A percentile compares a stretch with the other conserved stretches of the same genome.
Evolutionary conservation across 2,329 filamentous ascomycete species (phyloP).

Genomic region (Pseudogymnoascus sp.): DNA sequence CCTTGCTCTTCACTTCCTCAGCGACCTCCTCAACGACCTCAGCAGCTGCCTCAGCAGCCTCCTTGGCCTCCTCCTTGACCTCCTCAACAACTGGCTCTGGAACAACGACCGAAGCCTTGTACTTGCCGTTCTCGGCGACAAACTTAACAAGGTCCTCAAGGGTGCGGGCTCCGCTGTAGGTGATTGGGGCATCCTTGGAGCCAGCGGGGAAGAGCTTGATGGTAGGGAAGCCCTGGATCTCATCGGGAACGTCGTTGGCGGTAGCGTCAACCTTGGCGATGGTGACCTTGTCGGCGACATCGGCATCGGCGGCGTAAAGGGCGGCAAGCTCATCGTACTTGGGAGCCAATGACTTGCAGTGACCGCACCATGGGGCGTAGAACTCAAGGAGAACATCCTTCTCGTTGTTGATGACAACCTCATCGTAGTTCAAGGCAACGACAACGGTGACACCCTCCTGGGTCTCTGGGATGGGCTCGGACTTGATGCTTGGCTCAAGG

Average conservation of each 20-base stretch:
- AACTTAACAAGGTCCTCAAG: conserved; percentile 88
- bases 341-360: conserved; percentile 97
- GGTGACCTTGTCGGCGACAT: conserved; percentile 74
- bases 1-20: conserved; percentile 39
- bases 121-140: conserved; percentile 89
- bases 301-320: conserved; percentile 64
- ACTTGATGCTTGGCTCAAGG: conserved; percentile 94
- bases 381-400: conserved; percentile 98
- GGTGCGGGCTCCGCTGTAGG: conserved; percentile 81
- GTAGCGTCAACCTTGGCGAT: conserved; percentile 98
- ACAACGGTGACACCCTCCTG: conserved; percentile 86
- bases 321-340: conserved; percentile 89
- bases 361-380: conserved; percentile 98
- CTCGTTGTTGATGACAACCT: conserved; percentile 81
- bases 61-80: conserved; percentile 31
- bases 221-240: conserved; percentile 95
- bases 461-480: conserved; percentile 87
- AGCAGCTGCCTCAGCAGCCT: conserved; percentile 31
- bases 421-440: conserved; percentile 88
- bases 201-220: conserved; percentile 97
- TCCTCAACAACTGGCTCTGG: conserved; percentile 48
- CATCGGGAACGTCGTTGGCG: conserved; percentile 89
- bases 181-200: conserved; percentile 73
- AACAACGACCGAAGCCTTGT: conserved; percentile 62
- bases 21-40: conserved; percentile 38